Evolutionary conservation across 108 stramenopile species (phyloP).

Genomic region (Cyclostephanos tholiformis): DNA sequence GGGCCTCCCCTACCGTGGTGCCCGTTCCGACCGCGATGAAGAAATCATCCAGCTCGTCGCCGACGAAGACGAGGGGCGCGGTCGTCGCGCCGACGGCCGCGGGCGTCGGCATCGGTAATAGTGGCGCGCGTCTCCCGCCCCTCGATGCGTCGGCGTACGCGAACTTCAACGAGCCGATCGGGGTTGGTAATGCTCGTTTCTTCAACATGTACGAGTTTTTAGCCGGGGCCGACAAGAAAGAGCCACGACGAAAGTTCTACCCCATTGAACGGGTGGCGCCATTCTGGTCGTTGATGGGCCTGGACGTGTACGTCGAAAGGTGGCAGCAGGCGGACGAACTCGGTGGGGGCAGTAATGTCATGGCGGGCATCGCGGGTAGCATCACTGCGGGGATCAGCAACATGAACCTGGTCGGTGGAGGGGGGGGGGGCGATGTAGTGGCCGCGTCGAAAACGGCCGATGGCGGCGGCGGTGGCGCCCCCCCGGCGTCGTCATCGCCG

Average conservation of each 20-base stretch:
- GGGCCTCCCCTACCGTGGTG: slow-evolving; percentile 8
- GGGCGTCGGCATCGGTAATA: slow-evolving; percentile 58
- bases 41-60: not conserved
- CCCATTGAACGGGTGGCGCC: slow-evolving; percentile 87
- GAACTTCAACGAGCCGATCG: slow-evolving; percentile 35
- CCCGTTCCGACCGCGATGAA: slow-evolving; percentile 20
- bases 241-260: slow-evolving; percentile 79
- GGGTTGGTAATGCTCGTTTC: slow-evolving; percentile 12
- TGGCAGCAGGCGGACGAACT: slow-evolving; percentile 12
- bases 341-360: not conserved
- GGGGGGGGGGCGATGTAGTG: not conserved
- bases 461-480: not conserved
- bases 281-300: slow-evolving; percentile 83
- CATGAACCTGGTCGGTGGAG: slow-evolving; percentile 21
- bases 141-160: slow-evolving; percentile 25
- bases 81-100: not conserved
- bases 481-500: not conserved
- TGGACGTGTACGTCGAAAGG: slow-evolving; percentile 80
- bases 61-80: slow-evolving; percentile 1
- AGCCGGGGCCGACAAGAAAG: slow-evolving; percentile 69
- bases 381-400: slow-evolving; percentile 50
- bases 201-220: slow-evolving; percentile 88
- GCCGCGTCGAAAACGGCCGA: not conserved
- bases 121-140: slow-evolving; percentile 47
- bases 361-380: slow-evolving; percentile 25